These are phyloP conservation scores for Cladorrhinum sp. DNA, from an alignment of 2,329 filamentous ascomycete genomes.

Conservation along the genomic window DNA sequence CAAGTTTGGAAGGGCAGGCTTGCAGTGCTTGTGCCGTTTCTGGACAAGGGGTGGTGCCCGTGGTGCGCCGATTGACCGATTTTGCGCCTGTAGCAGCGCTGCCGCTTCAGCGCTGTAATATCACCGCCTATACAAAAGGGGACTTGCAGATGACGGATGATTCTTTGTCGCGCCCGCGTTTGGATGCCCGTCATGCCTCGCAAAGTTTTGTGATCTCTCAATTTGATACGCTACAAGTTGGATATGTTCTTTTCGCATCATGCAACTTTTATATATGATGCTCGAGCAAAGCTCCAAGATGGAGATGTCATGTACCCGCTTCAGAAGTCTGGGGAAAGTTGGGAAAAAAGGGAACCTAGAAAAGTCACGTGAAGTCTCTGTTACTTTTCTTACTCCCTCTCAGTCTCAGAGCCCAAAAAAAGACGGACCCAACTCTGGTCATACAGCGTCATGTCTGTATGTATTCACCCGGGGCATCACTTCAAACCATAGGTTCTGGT, in stretches of 20 bases:
- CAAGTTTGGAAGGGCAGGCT: constrained; percentile 40
- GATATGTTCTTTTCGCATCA: background rate
- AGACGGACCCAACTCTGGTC: background rate
- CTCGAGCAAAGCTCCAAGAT: background rate
- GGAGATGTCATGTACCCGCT: constrained; percentile 2
- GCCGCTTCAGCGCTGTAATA: background rate
- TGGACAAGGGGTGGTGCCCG: constrained; percentile 29
- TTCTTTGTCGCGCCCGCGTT: constrained; percentile 11
- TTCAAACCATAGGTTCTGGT: background rate
- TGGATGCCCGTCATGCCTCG: background rate
- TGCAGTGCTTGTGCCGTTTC: constrained; percentile 31
- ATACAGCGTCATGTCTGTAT: background rate
- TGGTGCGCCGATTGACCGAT: constrained; percentile 12
- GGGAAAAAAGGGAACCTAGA: background rate
- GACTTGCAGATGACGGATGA: background rate
- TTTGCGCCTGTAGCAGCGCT: constrained; percentile 15
- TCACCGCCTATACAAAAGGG: background rate
- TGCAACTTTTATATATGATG: background rate
- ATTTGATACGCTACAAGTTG: background rate
- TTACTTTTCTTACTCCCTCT: background rate
- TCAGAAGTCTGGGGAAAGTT: background rate
- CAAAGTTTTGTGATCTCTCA: background rate
- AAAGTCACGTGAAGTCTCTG: constrained; percentile 15
- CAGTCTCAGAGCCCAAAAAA: background rate
- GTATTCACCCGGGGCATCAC: background rate